Percentiles rank a stretch among this genome's conserved stretches.
Conservation (phyloP, 352 stramenopile species). For the Phytopythium helicoides region DNA sequence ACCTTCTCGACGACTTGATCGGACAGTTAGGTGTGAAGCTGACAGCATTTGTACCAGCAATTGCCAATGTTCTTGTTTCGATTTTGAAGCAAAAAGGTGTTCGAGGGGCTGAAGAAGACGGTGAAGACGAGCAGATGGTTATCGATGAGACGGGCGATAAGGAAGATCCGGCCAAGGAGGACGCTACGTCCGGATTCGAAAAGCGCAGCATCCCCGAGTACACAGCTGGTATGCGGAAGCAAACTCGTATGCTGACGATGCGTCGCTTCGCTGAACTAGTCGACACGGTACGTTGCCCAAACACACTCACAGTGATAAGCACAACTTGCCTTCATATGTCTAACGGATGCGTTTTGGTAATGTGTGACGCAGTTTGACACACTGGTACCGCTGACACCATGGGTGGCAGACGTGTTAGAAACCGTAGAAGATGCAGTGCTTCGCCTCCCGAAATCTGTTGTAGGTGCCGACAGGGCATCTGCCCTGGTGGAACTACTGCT, state of each 20-base stretch:
- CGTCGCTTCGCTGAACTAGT: constrained; percentile 72
- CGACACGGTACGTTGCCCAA: constrained; percentile 49
- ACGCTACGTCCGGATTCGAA: constrained; percentile 6
- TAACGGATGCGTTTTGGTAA: background rate
- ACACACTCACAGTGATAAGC: too few species aligned
- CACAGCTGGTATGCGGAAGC: constrained; percentile 54
- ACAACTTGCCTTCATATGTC: background rate
- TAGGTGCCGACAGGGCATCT: constrained; percentile 74
- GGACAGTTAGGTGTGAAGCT: constrained; percentile 85
- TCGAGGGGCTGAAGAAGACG: constrained; percentile 11
- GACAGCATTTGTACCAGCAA: constrained; percentile 66
- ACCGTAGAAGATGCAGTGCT: constrained; percentile 53
- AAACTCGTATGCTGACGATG: constrained; percentile 79
- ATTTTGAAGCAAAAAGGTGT: constrained; percentile 60
- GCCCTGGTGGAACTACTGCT: constrained; percentile 77
- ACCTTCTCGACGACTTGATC: constrained; percentile 87
- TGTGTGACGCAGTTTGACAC: constrained; percentile 53
- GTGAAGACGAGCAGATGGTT: constrained; percentile 9
- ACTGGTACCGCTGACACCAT: constrained; percentile 57
- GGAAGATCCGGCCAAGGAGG: constrained; percentile 17
- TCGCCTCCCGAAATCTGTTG: constrained; percentile 65
- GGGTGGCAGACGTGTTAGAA: constrained; percentile 47
- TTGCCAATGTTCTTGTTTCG: constrained; percentile 75
- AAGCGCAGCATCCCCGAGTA: constrained; percentile 14
- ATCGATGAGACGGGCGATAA: constrained; percentile 16